Evolutionary conservation across 2,329 filamentous ascomycete species (phyloP).

Genomic region (Xylaria sp.): DNA sequence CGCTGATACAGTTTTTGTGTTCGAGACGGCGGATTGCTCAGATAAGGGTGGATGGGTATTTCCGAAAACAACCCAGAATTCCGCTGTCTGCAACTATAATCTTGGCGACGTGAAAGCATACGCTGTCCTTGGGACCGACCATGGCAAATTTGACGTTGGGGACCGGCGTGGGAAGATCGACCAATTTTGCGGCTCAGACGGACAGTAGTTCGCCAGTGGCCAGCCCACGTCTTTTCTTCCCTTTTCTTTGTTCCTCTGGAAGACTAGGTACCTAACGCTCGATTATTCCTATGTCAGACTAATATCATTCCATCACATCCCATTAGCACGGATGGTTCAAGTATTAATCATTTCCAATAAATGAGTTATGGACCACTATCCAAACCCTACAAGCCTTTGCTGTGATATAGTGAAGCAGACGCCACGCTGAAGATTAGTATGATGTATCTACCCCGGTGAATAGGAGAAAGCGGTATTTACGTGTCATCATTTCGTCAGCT

Average conservation of each 20-base stretch:
- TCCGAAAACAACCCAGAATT: background rate
- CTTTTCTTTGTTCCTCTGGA: background rate
- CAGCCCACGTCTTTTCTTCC: background rate
- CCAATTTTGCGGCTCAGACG: background rate
- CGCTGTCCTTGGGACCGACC: background rate
- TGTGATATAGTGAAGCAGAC: background rate
- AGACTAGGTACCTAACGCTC: background rate
- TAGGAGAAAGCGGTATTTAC: conserved; percentile 4
- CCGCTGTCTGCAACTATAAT: conserved; percentile 2
- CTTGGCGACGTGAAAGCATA: background rate
- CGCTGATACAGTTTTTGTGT: conserved; percentile 3
- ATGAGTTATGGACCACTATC: background rate
- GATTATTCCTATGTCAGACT: background rate
- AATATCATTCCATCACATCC: background rate
- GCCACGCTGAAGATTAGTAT: background rate
- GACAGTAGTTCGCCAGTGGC: background rate
- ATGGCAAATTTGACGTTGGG: background rate
- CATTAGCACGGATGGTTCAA: background rate
- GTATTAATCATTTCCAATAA: background rate
- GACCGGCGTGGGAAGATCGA: background rate
- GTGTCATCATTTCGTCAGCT: conserved; percentile 17
- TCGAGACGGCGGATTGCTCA: background rate
- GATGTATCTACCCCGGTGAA: background rate
- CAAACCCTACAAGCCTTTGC: background rate
- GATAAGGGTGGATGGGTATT: conserved; percentile 11